Evolutionary conservation across 768 basidiomycete genomes (phyloP).

Genomic region (Lentinula edodes): DNA sequence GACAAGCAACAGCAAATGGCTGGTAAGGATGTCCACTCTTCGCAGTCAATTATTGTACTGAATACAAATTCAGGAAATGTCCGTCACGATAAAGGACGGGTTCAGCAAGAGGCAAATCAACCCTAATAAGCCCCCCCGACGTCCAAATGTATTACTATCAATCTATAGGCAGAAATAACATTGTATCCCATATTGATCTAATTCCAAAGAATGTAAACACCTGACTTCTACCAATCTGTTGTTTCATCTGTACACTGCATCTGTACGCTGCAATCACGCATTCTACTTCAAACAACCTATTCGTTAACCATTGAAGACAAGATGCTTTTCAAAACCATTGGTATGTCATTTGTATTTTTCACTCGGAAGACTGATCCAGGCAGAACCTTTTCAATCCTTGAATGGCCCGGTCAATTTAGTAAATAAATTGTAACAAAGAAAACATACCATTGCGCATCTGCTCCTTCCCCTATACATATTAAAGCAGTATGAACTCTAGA

Average conservation of each 20-base stretch:
- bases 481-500: slow-evolving; percentile 64
- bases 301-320: slow-evolving; percentile 43
- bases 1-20: slow-evolving; percentile 43
- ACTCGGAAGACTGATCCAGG: slow-evolving; percentile 59
- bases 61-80: slow-evolving; percentile 38
- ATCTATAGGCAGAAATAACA: too few relatives aligned
- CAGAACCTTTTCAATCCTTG: slow-evolving; percentile 57
- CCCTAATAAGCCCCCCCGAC: background rate
- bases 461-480: slow-evolving; percentile 66
- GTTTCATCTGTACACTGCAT: too few relatives aligned
- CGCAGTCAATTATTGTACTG: too few relatives aligned
- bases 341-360: slow-evolving; percentile 57
- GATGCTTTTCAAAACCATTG: slow-evolving; percentile 56
- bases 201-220: too few relatives aligned
- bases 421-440: background rate
- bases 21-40: slow-evolving; percentile 23
- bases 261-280: too few relatives aligned
- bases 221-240: too few relatives aligned
- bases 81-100: slow-evolving; percentile 47
- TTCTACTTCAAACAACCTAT: background rate
- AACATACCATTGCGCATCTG: slow-evolving; percentile 54
- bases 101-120: slow-evolving; percentile 51
- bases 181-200: too few relatives aligned
- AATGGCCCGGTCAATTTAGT: background rate
- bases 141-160: too few relatives aligned